Percentiles rank a stretch among this genome's conserved stretches.
Evolutionary conservation across 106 monocot genomes (phyloP).

Genomic region (Amphibolis antarctica): DNA sequence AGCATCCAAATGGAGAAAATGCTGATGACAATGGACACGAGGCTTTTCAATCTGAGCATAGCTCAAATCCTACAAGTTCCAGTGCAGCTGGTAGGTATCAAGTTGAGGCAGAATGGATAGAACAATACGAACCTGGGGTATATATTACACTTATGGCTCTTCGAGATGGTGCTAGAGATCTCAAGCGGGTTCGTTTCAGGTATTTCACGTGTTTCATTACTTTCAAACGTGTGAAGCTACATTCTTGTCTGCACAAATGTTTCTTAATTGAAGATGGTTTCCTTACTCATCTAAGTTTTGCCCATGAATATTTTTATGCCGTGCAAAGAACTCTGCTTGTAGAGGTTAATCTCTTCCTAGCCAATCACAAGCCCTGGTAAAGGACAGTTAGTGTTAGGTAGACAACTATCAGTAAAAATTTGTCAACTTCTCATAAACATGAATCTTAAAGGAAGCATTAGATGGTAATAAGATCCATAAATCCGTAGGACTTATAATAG

Average conservation of each 20-base stretch:
- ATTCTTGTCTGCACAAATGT: neutral
- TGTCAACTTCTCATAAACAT: too few species aligned
- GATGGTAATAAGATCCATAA: too few species aligned
- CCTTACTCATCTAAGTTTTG: neutral
- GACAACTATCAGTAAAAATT: too few species aligned
- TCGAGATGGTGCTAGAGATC: conserved; percentile 75
- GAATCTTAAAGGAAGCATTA: too few species aligned
- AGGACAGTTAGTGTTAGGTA: too few species aligned
- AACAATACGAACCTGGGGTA: conserved; percentile 92
- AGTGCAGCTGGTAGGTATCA: conserved; percentile 24
- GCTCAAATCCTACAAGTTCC: conserved; percentile 25
- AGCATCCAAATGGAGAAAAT: conserved; percentile 14
- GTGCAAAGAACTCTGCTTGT: too few species aligned
- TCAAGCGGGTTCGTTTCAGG: conserved; percentile 98
- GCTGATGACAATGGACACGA: conserved; percentile 19
- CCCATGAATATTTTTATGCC: too few species aligned
- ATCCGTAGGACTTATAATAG: too few species aligned
- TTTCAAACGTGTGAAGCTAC: neutral
- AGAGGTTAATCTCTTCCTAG: too few species aligned
- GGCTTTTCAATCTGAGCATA: conserved; percentile 21
- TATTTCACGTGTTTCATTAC: conserved; percentile 9
- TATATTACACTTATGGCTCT: conserved; percentile 87
- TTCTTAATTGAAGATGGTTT: neutral
- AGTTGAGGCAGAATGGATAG: conserved; percentile 90
- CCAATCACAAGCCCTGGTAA: too few species aligned